A percentile compares a stretch with the other conserved stretches of the same genome.
Evolutionary conservation across 495 filamentous ascomycete genomes (phyloP).

Genomic region (Darksidea phi): DNA sequence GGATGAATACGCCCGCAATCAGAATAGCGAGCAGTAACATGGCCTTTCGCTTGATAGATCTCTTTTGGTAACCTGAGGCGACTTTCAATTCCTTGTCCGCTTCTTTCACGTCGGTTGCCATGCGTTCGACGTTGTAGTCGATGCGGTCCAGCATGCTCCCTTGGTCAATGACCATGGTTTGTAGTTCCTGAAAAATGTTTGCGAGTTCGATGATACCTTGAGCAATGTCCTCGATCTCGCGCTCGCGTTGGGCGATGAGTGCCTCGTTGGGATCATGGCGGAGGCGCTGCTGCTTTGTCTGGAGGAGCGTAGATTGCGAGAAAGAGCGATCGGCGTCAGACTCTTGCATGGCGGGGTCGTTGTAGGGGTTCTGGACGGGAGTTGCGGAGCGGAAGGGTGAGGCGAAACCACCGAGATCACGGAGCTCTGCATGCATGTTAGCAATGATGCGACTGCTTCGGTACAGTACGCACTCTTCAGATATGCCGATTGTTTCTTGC

Average conservation of each 20-base stretch:
- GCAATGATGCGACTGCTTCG: background rate
- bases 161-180: conserved; percentile 97
- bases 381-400: conserved; percentile 64
- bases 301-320: conserved; percentile 81
- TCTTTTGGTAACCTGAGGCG: conserved; percentile 82
- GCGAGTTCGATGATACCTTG: conserved; percentile 96
- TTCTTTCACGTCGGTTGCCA: conserved; percentile 83
- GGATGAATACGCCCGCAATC: conserved; percentile 80
- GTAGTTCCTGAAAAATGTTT: conserved; percentile 93
- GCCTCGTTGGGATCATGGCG: conserved; percentile 72
- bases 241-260: conserved; percentile 85
- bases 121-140: conserved; percentile 95
- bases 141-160: conserved; percentile 97
- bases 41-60: conserved; percentile 84
- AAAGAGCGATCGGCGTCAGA: conserved; percentile 88
- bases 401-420: conserved; percentile 67
- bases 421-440: conserved; percentile 62
- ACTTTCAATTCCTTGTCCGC: conserved; percentile 90
- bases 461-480: conserved; percentile 68
- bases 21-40: conserved; percentile 82
- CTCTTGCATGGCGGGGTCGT: conserved; percentile 80
- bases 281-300: conserved; percentile 63
- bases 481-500: conserved; percentile 96
- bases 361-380: conserved; percentile 63
- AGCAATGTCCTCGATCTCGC: conserved; percentile 96